phyloP scores from a whole-genome alignment of 225 moss, liverwort and hornwort species.

The Polytrichum commune region DNA sequence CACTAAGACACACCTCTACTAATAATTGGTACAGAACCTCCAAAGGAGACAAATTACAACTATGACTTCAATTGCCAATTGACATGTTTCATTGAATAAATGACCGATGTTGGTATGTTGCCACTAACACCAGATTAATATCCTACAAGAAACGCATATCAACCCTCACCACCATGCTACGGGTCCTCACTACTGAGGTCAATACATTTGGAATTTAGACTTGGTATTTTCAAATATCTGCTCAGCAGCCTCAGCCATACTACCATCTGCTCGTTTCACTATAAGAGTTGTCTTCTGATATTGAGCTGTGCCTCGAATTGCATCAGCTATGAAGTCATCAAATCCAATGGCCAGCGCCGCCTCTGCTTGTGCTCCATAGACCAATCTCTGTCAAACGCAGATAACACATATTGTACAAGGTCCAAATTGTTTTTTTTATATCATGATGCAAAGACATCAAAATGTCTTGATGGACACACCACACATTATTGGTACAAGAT shows the following conservation, averaged over 20 bases:
- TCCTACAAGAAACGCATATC: no score
- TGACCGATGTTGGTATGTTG: no score
- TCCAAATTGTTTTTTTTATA: no score
- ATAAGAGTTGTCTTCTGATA: conserved; percentile 81
- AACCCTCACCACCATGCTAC: not conserved
- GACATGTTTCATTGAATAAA: no score
- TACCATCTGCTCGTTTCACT: conserved; percentile 88
- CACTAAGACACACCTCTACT: no score
- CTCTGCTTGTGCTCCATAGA: conserved; percentile 96
- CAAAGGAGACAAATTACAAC: no score
- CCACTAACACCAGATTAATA: no score
- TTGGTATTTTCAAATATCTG: conserved; percentile 89
- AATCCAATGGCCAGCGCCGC: conserved; percentile 94
- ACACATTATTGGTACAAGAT: no score
- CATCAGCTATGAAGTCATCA: conserved; percentile 97
- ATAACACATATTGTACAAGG: not conserved
- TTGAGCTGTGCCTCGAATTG: conserved; percentile 84
- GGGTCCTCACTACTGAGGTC: conserved; percentile 9
- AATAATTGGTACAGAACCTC: no score
- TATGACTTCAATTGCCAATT: no score
- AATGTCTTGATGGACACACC: not conserved
- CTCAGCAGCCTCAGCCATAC: conserved; percentile 72
- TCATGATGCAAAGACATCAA: not conserved
- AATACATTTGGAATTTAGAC: conserved; percentile 72
- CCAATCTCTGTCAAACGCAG: conserved; percentile 60